These are phyloP conservation scores for Aciculosporium take DNA, from an alignment of 2,329 filamentous ascomycete genomes.

Conservation along the genomic window DNA sequence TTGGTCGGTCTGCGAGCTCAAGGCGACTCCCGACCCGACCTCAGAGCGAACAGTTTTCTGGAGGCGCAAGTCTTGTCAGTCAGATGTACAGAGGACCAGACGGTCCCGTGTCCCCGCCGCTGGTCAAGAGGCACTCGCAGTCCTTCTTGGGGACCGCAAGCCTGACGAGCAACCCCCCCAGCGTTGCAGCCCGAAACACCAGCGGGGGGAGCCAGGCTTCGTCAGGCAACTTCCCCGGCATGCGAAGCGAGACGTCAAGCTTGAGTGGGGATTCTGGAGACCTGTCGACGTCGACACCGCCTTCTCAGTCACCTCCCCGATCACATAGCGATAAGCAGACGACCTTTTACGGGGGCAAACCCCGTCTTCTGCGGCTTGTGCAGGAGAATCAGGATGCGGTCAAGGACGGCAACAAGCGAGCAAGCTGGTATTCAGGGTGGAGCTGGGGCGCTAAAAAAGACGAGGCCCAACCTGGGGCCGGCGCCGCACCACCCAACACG, in stretches of 20 bases:
- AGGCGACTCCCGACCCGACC: slow-evolving; percentile 34
- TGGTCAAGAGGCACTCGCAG: slow-evolving; percentile 44
- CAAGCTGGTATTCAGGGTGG: slow-evolving; percentile 52
- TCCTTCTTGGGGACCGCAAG: slow-evolving; percentile 46
- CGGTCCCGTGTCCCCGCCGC: slow-evolving; percentile 44
- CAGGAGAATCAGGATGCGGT: slow-evolving; percentile 53
- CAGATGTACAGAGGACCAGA: slow-evolving; percentile 78
- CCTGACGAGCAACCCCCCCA: slow-evolving; percentile 36
- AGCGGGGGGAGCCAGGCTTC: slow-evolving; percentile 33
- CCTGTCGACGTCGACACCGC: slow-evolving; percentile 27
- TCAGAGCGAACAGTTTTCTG: slow-evolving; percentile 49
- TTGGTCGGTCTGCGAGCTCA: slow-evolving; percentile 38
- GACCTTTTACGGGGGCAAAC: slow-evolving; percentile 52
- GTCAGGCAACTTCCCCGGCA: slow-evolving; percentile 56
- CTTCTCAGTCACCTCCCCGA: slow-evolving; percentile 39
- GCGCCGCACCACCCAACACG: slow-evolving; percentile 15
- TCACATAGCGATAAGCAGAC: slow-evolving; percentile 39
- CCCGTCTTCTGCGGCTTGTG: slow-evolving; percentile 73
- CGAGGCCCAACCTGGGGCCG: slow-evolving; percentile 15
- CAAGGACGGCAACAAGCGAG: slow-evolving; percentile 39
- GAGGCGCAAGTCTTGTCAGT: slow-evolving; percentile 60
- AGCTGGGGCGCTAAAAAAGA: slow-evolving; percentile 35
- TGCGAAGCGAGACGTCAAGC: slow-evolving; percentile 50
- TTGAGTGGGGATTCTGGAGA: slow-evolving; percentile 54
- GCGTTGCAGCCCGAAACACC: slow-evolving; percentile 36